Base-by-base conservation (phyloP, 306 rosid species). In the Cicer judaicum region DNA sequence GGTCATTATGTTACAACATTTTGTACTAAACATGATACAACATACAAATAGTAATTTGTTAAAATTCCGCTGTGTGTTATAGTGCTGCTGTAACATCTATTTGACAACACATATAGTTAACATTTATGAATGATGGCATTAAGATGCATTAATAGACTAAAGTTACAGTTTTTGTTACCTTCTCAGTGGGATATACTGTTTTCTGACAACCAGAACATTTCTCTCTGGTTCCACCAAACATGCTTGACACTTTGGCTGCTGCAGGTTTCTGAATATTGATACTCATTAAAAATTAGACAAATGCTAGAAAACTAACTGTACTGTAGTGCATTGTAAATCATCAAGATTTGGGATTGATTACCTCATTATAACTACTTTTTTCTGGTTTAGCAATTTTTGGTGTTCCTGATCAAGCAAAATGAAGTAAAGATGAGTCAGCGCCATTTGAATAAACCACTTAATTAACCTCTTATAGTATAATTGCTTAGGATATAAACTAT, bases 211-310 rank as follows among this genome's bases (percentile, higher is more conserved):
- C 99, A 66, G 92, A 81, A 77, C 99, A 94, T 85, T 87, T 94
- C 13, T 94, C 99, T 70, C 96, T 90, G 47, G 99, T 94, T 87
- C 99, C 99, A 52, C 90, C 97, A 74, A 94, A 94, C 96, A 84
- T 86, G 40, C 93, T 76, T 8, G 97, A 85, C 10, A 70, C 95
- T 79, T 92, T 92, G 48, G 85, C 83, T 24, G 75, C 92, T 36
- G 85, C 79, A 56, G 97, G 90, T 91, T 87, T 94, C 99, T 94
- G 80, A 56, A 24, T 24, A 24, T 76, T 11, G 56, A 77, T 75
- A 54, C 68, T 80, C 50, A 6, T 67, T 11, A 65, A 64, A 56
- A 61, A 38, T 78, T 73, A 74, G 76, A 61, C 66, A 14, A 54
- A 72, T 53, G 68, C 76, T 19, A 69, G 11, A 65, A 56, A 76